Conservation (phyloP, 495 filamentous ascomycete genomes). For the Amphirosellinia nigrospora region DNA sequence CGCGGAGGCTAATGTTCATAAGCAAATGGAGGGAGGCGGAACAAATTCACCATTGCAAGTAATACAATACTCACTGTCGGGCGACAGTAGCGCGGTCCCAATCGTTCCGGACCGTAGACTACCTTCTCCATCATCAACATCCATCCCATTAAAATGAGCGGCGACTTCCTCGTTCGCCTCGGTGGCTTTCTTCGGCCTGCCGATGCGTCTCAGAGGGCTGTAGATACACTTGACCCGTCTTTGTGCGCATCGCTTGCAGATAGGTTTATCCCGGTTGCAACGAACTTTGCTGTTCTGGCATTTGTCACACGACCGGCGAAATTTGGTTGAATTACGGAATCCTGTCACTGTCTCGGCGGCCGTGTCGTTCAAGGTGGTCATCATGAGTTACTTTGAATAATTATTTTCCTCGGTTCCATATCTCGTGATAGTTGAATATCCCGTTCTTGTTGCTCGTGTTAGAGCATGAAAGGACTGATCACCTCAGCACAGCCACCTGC, state of each 20-base stretch:
- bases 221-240: slow-evolving; percentile 54
- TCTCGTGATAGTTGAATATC: too few relatives aligned
- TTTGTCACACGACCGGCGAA: slow-evolving; percentile 56
- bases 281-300: slow-evolving; percentile 57
- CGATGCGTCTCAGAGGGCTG: slow-evolving; percentile 53
- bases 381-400: too few relatives aligned
- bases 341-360: too few relatives aligned
- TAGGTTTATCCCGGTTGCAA: slow-evolving; percentile 56
- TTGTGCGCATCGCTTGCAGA: slow-evolving; percentile 52
- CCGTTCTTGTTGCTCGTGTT: too few relatives aligned
- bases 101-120: neutral
- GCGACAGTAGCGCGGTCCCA: neutral
- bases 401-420: too few relatives aligned
- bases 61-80: neutral
- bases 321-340: slow-evolving; percentile 35
- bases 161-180: neutral
- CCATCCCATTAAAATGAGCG: neutral
- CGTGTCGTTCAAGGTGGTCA: too few relatives aligned
- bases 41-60: neutral
- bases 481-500: too few relatives aligned
- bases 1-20: too few relatives aligned
- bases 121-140: neutral
- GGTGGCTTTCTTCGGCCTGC: slow-evolving; percentile 43
- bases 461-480: too few relatives aligned
- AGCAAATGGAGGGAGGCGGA: too few relatives aligned